Evolutionary conservation across 176 grass and related monocot species (phyloP), one percentile per base, ranked within the genome.

Genomic region (Otatea glauca): DNA sequence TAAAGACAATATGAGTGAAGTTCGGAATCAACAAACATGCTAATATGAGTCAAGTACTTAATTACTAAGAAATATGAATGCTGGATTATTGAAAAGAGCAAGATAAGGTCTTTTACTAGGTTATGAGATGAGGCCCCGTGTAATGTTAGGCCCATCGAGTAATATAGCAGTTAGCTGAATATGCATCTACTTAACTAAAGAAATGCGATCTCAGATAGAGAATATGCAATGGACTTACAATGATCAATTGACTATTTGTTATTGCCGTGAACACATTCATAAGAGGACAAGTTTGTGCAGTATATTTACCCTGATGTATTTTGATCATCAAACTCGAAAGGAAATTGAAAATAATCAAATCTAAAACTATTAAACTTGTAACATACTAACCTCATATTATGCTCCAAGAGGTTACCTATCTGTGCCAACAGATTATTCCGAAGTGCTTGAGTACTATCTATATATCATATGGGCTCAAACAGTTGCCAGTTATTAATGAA

Each of bases 371-470:
- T 80, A 21, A 62, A 75, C 50, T 75, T 68, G 9, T 59, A 39
- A 64, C 6, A 14, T 50, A 14, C 4, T 55, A 78, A 20, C 7
- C 7, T 48, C 27, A 0, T 56, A 0, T 50, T 68, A 59, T 74
- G 29, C 20, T 47, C 23, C 35, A 66, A 20, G 23, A 67, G 60
- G 7, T 43, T 81, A 67, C 51, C 47, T 74, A 27, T 45, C 17
- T 67, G 12, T 79, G 20, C 49, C 61, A 81, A 49, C 18, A 50
- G 4, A 75, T 56, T 68, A 76, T 61, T 76, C 58, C 5, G 63
- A 83, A 48, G 11, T 43, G 72, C 48, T 68, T 0, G 41, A 67
- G 2, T 51, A 23, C 53, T 24, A 80, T 38, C 24, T 12, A 25
- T 75, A 35, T 56, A 58, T 18, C 34, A 27, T 20, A 43, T 29